These are phyloP conservation scores for Olyra latifolia DNA, from an alignment of 176 grass and related monocot genomes.

Conservation along the genomic window DNA sequence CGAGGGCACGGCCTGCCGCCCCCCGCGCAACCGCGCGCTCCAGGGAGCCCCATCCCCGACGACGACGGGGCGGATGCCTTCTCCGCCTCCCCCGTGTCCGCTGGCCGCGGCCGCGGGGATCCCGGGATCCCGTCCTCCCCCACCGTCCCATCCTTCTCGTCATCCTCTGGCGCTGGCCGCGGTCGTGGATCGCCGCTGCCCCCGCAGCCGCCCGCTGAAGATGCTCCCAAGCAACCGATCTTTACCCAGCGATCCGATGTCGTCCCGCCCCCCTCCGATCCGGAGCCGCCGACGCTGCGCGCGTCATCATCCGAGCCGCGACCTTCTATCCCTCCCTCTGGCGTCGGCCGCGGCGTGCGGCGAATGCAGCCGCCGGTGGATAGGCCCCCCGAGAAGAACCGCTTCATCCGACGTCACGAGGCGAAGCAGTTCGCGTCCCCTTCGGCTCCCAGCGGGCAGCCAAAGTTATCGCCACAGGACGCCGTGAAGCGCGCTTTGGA, in stretches of 20 bases:
- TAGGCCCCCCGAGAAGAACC: conserved; percentile 50
- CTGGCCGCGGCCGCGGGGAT: conserved; percentile 40
- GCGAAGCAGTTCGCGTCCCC: neutral
- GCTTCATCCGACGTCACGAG: conserved; percentile 47
- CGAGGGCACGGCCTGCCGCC: conserved; percentile 40
- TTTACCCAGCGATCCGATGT: conserved; percentile 33
- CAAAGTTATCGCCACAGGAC: conserved; percentile 49
- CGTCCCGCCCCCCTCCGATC: neutral
- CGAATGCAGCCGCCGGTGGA: neutral
- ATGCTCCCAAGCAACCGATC: conserved; percentile 22
- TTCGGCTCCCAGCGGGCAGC: neutral
- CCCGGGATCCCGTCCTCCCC: conserved; percentile 24
- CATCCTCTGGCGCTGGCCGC: conserved; percentile 35
- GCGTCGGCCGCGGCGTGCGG: conserved; percentile 67
- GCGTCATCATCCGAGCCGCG: conserved; percentile 1
- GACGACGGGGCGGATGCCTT: conserved; percentile 31
- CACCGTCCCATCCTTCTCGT: conserved; percentile 30
- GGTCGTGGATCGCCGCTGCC: conserved; percentile 26
- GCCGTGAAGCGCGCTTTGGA: conserved; percentile 62
- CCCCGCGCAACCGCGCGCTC: conserved; percentile 21
- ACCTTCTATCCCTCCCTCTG: conserved; percentile 28
- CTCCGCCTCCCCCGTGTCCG: neutral
- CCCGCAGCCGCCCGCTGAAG: neutral
- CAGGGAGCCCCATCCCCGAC: conserved; percentile 29
- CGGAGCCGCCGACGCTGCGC: neutral